Conservation (phyloP, 257 asterid genomes). For the Solanum pimpinellifolium region DNA sequence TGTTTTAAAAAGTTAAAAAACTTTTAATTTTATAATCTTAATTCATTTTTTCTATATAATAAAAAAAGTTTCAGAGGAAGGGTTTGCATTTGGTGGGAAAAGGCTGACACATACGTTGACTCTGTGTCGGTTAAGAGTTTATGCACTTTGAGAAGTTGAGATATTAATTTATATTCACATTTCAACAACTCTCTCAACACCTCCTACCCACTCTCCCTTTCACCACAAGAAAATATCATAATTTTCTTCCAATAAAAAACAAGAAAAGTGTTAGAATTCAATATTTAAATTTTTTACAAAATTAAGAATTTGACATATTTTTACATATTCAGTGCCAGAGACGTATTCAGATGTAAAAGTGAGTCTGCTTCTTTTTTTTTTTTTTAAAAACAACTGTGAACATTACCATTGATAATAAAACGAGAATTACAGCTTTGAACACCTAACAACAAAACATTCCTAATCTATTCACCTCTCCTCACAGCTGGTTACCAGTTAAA, state of each 20-base stretch:
- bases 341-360: not conserved
- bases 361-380: no score
- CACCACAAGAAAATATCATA: not conserved
- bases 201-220: not conserved
- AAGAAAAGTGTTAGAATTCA: no score
- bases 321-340: not conserved
- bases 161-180: not conserved
- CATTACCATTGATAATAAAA: no score
- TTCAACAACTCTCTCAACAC: not conserved
- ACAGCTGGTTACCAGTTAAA: no score
- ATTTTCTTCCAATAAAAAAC: not conserved
- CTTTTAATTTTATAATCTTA: not conserved
- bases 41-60: not conserved
- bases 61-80: not conserved
- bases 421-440: no score
- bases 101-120: constrained; percentile 69
- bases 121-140: not conserved
- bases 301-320: not conserved
- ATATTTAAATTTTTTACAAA: not conserved
- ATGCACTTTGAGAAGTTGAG: not conserved
- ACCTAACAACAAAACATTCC: no score
- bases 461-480: no score
- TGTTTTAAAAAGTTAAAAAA: no score
- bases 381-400: no score
- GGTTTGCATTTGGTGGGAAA: constrained; percentile 44